Evolutionary conservation across 176 grass and related monocot genomes (phyloP).

Genomic region (Carex kokanica): DNA sequence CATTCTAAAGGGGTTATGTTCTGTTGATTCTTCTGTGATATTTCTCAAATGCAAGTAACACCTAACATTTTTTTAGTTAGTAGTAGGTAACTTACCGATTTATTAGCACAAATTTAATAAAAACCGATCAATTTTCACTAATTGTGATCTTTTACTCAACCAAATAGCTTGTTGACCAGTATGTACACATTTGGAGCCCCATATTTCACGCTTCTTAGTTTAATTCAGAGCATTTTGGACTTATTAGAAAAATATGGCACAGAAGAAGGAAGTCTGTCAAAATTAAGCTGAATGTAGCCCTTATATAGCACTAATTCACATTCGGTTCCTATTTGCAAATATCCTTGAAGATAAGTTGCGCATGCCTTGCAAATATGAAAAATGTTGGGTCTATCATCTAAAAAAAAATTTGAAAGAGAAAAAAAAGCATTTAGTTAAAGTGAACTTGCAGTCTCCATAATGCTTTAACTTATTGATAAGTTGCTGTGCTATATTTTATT

Average conservation of each 20-base stretch:
- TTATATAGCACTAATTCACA: neutral
- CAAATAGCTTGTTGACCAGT: neutral
- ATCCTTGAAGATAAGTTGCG: neutral
- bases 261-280: neutral
- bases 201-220: neutral
- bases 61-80: neutral
- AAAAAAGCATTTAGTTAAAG: neutral
- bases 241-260: neutral
- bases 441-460: neutral
- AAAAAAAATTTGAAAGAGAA: neutral
- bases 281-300: neutral
- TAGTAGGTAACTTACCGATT: neutral
- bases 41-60: neutral
- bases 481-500: conserved; percentile 11
- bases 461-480: neutral
- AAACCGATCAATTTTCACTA: neutral
- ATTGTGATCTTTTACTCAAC: neutral
- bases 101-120: neutral
- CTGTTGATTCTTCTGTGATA: neutral
- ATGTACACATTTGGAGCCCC: neutral
- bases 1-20: neutral
- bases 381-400: neutral
- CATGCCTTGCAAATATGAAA: neutral
- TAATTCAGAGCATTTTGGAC: neutral
- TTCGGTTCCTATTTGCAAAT: neutral